Evolutionary conservation across 2,329 filamentous ascomycete species (phyloP).

Genomic region (Aspergillus pseudoglaucus): DNA sequence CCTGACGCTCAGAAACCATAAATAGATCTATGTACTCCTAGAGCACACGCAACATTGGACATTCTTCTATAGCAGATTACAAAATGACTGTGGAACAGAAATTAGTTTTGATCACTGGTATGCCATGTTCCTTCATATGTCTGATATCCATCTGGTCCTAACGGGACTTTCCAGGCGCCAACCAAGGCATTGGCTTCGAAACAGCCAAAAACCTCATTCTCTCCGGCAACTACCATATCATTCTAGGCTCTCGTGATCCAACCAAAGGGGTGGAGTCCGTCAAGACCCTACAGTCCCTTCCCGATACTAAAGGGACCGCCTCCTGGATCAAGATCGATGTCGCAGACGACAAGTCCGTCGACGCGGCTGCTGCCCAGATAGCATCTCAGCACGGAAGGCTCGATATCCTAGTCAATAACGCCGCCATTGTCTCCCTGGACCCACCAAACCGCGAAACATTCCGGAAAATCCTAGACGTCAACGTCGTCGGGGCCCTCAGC

Average conservation of each 20-base stretch:
- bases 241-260: not conserved
- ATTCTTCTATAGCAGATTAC: too few species aligned
- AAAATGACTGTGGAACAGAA: too few species aligned
- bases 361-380: not conserved
- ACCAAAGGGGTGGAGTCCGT: not conserved
- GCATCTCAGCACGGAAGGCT: not conserved
- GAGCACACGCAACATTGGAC: too few species aligned
- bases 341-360: not conserved
- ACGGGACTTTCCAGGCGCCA: not conserved
- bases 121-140: too few species aligned
- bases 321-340: not conserved
- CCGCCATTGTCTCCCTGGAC: not conserved
- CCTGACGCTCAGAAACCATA: too few species aligned
- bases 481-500: not conserved
- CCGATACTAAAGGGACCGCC: not conserved
- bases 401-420: not conserved
- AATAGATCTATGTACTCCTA: too few species aligned
- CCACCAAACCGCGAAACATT: not conserved
- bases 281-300: not conserved
- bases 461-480: not conserved
- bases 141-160: not conserved
- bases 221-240: not conserved
- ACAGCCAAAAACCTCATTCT: not conserved
- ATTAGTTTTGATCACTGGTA: too few species aligned
- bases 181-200: not conserved